Evolutionary conservation across 2,329 filamentous ascomycete species (phyloP).

Genomic region (Stachybotrys chlorohalonatus): DNA sequence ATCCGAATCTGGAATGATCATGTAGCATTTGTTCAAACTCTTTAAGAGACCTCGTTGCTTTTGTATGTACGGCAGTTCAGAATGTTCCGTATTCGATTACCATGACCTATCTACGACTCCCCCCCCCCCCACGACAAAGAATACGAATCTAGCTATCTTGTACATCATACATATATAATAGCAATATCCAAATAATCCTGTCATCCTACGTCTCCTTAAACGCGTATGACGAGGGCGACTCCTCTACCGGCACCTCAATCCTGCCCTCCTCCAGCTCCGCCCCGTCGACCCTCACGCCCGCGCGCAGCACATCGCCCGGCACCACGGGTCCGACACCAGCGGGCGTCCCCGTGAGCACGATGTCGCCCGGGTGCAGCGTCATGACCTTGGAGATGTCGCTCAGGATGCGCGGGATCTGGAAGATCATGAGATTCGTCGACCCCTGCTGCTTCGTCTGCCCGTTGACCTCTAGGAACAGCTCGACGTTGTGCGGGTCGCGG

Average conservation of each 20-base stretch:
- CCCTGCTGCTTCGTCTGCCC: slow-evolving; percentile 70
- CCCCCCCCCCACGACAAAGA: neutral
- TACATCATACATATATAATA: neutral
- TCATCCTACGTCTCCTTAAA: slow-evolving; percentile 59
- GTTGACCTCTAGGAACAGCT: slow-evolving; percentile 82
- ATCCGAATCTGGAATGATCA: slow-evolving; percentile 41
- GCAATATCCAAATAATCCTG: neutral
- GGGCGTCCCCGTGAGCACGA: slow-evolving; percentile 92
- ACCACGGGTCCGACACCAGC: slow-evolving; percentile 87
- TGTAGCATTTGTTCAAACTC: neutral
- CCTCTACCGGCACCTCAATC: slow-evolving; percentile 76
- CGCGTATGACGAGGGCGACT: slow-evolving; percentile 67
- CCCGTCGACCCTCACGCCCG: slow-evolving; percentile 69
- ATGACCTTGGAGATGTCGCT: slow-evolving; percentile 92
- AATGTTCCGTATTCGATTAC: neutral
- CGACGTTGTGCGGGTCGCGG: slow-evolving; percentile 77
- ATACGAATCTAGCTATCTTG: neutral
- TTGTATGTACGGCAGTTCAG: neutral
- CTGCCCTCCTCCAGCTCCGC: slow-evolving; percentile 76
- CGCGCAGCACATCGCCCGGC: slow-evolving; percentile 79
- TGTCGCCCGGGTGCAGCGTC: slow-evolving; percentile 84
- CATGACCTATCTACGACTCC: neutral
- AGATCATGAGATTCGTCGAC: slow-evolving; percentile 90
- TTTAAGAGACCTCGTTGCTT: neutral
- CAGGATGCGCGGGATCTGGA: slow-evolving; percentile 77